Percentiles rank a stretch among this genome's conserved stretches.
phyloP scores from a whole-genome alignment of 805 yeast genomes.

The Barnettozyma pratensis region DNA sequence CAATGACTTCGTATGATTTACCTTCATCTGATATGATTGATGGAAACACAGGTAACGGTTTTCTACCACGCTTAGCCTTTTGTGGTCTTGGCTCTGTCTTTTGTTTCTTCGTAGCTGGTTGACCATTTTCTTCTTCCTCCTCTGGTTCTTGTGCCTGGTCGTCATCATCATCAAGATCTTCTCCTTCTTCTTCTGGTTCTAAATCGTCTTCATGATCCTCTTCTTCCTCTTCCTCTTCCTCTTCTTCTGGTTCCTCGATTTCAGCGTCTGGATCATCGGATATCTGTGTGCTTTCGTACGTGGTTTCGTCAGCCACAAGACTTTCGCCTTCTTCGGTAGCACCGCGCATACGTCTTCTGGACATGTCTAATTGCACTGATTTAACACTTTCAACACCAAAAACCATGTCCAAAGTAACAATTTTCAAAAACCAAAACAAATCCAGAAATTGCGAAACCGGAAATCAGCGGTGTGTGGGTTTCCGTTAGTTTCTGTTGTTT shows the following conservation, averaged over 20 bases:
- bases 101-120: not conserved
- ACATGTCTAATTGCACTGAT: not conserved
- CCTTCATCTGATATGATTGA: conserved; percentile 61
- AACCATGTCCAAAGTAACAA: too few species aligned
- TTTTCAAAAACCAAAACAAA: not conserved
- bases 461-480: too few species aligned
- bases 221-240: conserved; percentile 21
- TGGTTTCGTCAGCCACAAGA: not conserved
- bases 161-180: conserved; percentile 12
- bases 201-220: conserved; percentile 26
- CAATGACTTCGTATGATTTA: conserved; percentile 51
- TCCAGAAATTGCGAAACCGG: not conserved
- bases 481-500: too few species aligned
- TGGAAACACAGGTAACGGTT: conserved; percentile 28
- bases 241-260: conserved; percentile 17
- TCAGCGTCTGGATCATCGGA: conserved; percentile 1
- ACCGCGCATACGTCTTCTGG: not conserved
- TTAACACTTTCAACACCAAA: not conserved
- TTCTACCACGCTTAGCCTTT: conserved; percentile 38
- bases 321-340: not conserved
- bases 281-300: not conserved
- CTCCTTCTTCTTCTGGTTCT: conserved; percentile 24
- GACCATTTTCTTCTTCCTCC: conserved; percentile 3
- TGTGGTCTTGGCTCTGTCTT: conserved; percentile 10
- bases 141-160: conserved; percentile 10